Percentiles rank a stretch among this genome's conserved stretches.
Conservation (phyloP, 257 asterid genomes). For the Datura wrightii region DNA sequence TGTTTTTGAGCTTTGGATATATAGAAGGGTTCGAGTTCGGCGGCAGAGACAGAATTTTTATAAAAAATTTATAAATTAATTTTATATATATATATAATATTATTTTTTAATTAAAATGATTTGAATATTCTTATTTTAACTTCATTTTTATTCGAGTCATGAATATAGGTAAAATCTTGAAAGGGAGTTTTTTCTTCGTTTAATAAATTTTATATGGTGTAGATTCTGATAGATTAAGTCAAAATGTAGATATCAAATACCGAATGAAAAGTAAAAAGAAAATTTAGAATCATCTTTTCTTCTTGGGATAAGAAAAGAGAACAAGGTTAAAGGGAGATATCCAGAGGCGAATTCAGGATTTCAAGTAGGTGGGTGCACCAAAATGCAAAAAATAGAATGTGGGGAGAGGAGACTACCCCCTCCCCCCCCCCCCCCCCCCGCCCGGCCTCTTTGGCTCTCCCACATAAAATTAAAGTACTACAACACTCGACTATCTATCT, state of each 20-base stretch:
- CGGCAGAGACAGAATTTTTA: too few relatives aligned
- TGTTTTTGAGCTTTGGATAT: not conserved
- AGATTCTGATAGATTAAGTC: not conserved
- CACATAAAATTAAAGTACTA: too few relatives aligned
- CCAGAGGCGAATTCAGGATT: too few relatives aligned
- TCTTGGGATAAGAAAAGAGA: not conserved
- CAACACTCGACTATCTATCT: too few relatives aligned
- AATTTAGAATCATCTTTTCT: not conserved
- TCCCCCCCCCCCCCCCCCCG: too few relatives aligned
- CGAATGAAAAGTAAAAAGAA: not conserved
- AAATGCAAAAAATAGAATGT: too few relatives aligned
- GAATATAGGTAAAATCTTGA: not conserved
- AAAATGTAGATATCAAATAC: not conserved
- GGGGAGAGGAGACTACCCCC: too few relatives aligned
- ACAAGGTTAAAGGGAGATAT: not conserved
- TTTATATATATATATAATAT: not conserved
- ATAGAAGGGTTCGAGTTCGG: not conserved
- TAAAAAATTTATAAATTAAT: not conserved
- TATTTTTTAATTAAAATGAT: not conserved
- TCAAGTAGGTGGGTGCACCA: too few relatives aligned
- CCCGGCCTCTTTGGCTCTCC: too few relatives aligned
- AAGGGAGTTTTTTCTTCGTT: not conserved
- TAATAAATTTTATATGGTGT: not conserved
- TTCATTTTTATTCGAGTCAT: not conserved
- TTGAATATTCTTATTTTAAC: not conserved